phyloP scores from a whole-genome alignment of 1,284 basidiomycete species.

The Vanrija pseudolonga region DNA sequence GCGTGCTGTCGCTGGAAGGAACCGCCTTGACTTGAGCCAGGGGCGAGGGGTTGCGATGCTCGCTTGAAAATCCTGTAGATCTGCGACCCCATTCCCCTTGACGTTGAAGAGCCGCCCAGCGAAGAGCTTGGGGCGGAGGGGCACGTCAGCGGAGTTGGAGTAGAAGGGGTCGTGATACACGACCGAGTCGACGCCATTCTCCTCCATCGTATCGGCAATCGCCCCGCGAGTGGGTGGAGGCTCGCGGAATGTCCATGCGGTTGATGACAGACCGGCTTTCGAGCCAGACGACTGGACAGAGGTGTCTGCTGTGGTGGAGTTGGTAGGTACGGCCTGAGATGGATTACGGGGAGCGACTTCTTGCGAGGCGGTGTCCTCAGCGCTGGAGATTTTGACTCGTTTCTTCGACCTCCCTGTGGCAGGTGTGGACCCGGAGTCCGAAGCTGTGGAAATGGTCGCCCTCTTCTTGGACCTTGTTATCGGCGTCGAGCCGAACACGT shows the following conservation, averaged over 20 bases:
- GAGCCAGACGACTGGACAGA: background rate
- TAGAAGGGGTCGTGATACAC: conserved; percentile 76
- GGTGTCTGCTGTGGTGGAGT: background rate
- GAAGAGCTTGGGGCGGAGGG: conserved; percentile 67
- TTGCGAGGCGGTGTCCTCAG: no score
- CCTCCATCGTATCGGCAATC: conserved; percentile 57
- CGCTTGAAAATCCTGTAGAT: conserved; percentile 40
- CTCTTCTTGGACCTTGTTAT: background rate
- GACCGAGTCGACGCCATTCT: conserved; percentile 58
- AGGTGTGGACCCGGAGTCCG: no score
- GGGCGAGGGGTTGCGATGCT: conserved; percentile 6
- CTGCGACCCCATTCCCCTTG: conserved; percentile 51
- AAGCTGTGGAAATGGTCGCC: no score
- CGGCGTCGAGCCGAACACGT: background rate
- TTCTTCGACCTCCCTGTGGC: no score
- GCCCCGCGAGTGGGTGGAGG: conserved; percentile 56
- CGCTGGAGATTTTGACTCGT: no score
- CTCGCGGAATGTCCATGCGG: conserved; percentile 55
- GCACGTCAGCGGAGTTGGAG: conserved; percentile 67
- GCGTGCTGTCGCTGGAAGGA: background rate
- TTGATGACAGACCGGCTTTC: background rate
- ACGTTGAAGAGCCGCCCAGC: conserved; percentile 73
- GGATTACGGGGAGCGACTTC: background rate
- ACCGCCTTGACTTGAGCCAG: conserved; percentile 34
- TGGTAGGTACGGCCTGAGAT: background rate